Evolutionary conservation across 768 basidiomycete species (phyloP), one percentile per base, ranked within the genome.

Genomic region (Suillus brevipes): DNA sequence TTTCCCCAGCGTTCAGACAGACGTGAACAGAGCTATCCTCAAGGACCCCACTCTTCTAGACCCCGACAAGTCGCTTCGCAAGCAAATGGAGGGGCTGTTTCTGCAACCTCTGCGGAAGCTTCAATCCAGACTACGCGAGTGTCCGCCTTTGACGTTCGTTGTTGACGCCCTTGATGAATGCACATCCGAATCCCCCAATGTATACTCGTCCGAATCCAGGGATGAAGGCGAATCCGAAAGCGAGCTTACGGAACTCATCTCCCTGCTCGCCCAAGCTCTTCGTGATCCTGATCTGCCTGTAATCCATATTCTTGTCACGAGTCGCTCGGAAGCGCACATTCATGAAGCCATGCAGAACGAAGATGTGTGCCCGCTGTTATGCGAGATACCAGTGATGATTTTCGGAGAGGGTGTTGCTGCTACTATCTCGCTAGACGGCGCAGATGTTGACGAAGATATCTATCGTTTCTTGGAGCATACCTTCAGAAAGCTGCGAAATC

Each of bases 151-250:
- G 53, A 16, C 1, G 10, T 55, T 55, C 20, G 20, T 55, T 13
- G 16, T 55, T 36, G 53, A 55, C 20, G 53, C 53, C 34, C 53
- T 55, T n/a, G 53, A 55, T 36, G 31, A 55, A 55, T 55, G 53
- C 34, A n/a, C 53, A 20, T 12, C 10, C 20, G 34, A 55, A 55
- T 55, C 28, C 53, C 5, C 10, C 20, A 20, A 34, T n/a, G 53
- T n/a, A 34, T n/a, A 18, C 25, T 28, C 25, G 9, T 49, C 23
- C 14, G 49, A 50, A 25, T 28, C 3, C 25, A 25, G 23, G 25
- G 49, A 50, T 28, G 49, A 50, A 50, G 25, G 8, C 8, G 14
- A 50, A 28, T 28, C 28, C 1, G 18, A 53, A 31, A 34, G 16
- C 18, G 28, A 53, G 12, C 20, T 56, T n/a, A n/a, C 12, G 6